Base-by-base conservation (phyloP, 768 basidiomycete genomes). In the Fistulinella prunicolor region DNA sequence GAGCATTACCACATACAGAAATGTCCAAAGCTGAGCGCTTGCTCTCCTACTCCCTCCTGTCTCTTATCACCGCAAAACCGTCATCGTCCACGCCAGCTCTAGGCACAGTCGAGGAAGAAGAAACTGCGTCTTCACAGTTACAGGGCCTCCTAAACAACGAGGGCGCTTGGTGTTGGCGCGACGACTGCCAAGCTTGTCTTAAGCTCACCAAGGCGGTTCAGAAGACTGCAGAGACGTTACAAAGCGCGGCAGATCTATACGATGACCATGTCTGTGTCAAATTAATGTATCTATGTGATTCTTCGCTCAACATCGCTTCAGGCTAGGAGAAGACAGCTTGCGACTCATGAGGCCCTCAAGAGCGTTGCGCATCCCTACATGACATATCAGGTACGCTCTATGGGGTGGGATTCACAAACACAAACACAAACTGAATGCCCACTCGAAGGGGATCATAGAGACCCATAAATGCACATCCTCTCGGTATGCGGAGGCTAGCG, bases 121-220 rank as follows among this genome's bases (percentile, higher is more conserved):
- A 67, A 44, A 66, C 68, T 13, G 53, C 66, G 4, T 60, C 59
- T 19, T 56, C 64, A 30, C 74, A 74, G 46, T 62, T 63, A n/a
- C 80, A 75, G 48, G 85, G 86, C 0, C 59, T 85, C 42, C 57
- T 82, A 45, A 92, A 91, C 53, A 71, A 73, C 9, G 79, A 87
- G 21, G 85, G 87, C 1, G 89, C 87, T 3, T 89, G 91, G 87
- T 91, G 89, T 63, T 94, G 90, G 89, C 75, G 82, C 21, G 88
- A 93, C 44, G 75, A 74, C 3, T 92, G 90, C 61, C 66, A 76
- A 62, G 89, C 83, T 30, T 93, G 90, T 61, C 67, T 92, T n/a
- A 77, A 77, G 46, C 68, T 90, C 41, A 89, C 86, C 2, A 90
- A 86, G 58, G 86, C 83, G 0, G 71, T 91, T 54, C 88, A 91